Evolutionary conservation across 2,329 filamentous ascomycete genomes (phyloP), one percentile per base, ranked within the genome.

Genomic region (Aspergillus udagawae): DNA sequence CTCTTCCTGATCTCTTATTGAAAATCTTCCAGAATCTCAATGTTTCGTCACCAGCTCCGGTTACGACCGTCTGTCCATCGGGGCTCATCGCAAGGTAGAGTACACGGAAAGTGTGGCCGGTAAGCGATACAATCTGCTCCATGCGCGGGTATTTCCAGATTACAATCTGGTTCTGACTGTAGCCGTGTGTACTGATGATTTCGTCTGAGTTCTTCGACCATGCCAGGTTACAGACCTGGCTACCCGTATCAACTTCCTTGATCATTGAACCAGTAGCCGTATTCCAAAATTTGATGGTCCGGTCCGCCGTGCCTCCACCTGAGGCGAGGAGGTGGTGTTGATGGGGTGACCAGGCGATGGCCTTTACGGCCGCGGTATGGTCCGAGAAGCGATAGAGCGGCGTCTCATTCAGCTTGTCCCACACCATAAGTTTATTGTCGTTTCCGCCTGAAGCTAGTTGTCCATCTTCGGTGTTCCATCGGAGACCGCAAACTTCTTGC

Each of bases 141-240:
- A 99, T 97, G 64, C 89, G 92, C 1, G 94, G 94, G 70, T 99
- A 99, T 71, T 99, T 99, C 94, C 94, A 99, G 55, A 99, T 91
- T 41, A 97, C 93, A 67, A 99, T 97, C 74, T 97, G 94, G 73
- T 99, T 97, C 71, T 99, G 94, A 65, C 89, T 93, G 78, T 97
- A 99, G 6, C 94, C 94, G 70, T 99, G 94, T 1, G 94, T 99
- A 52, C 89, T 93, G 54, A 99, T 93, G 57, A 99, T 92, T 75
- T 99, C 94, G 72, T 97, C 96, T 7, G 91, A 96, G 74, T 97
- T 96, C 70, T 95, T 96, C 20, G 89, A 94, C 92, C 95, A 99
- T 3, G 92, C 90, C 47, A 99, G 81, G 70, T 99, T 99, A 78
- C 94, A 99, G n/a, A 99, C 94, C 74, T 99, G 94, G 68, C 91